Base-by-base conservation (phyloP, 192 early-diverging fungal species). In the Coemansia sp. region DNA sequence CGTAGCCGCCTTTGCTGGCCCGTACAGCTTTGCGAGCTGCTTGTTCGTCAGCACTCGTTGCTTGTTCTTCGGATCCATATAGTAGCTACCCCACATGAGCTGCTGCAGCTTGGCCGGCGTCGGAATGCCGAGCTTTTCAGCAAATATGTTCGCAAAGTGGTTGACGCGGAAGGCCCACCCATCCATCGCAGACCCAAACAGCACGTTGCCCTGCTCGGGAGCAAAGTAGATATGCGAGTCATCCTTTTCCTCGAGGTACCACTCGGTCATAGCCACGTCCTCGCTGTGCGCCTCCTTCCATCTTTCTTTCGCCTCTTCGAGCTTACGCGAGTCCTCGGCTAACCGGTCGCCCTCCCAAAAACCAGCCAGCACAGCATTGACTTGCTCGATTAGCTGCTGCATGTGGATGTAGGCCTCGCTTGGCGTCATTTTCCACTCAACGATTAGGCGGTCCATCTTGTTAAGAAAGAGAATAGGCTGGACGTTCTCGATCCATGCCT, bases 151-250 rank as follows among this genome's bases (percentile, higher is more conserved):
- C 0, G 97, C 95, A 88, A 99, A 99, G 71, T 98, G 94, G 60
- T 93, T 90, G 31, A 93, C 84, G 50, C 95, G 85, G 81, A 99
- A 99, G 18, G 97, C 97, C 98, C 98, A 99, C 5, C 98, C 98
- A 76, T 99, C 96, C 33, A 95, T 92, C 2, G 98, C 98, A 53
- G 91, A 93, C 0, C 95, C 85, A 86, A 99, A 99, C 31, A 99
- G 88, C 62, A 99, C 98, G 75, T 99, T 99, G 50, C 98, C 96
- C 52, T 88, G 86, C 58, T 95, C 92, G 8, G 98, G 98, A 29
- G 94, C 89, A 84, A 99, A 99, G 71, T 98, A 99, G 44, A 98
- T 92, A 63, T 94, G 89, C 38, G 93, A 91, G 72, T 99, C 96
- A 72, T 99, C 96, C 64, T 90, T 89, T 31, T 95, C 93, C 62